A percentile compares a stretch with the other conserved stretches of the same genome.
These are phyloP conservation scores for Dendryphion nanum DNA, from an alignment of 2,329 filamentous ascomycete genomes.

Conservation along the genomic window DNA sequence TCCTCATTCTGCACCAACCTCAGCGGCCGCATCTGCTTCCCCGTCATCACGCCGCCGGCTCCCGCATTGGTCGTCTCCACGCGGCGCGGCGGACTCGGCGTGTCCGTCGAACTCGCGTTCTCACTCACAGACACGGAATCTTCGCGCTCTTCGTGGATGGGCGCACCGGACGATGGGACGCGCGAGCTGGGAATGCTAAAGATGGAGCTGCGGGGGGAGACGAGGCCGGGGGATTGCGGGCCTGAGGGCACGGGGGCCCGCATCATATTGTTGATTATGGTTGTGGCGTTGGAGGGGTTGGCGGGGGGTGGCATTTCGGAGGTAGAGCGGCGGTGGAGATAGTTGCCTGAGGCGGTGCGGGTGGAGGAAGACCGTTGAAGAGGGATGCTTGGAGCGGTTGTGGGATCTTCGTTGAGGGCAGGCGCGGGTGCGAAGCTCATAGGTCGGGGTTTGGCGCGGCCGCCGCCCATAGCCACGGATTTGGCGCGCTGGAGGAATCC, in stretches of 20 bases:
- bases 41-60: constrained; percentile 42
- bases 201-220: constrained; percentile 39
- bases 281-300: constrained; percentile 57
- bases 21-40: constrained; percentile 76
- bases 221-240: constrained; percentile 47
- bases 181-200: constrained; percentile 44
- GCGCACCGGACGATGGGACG: constrained; percentile 36
- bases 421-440: constrained; percentile 35
- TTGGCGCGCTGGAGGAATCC: constrained; percentile 59
- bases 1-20: constrained; percentile 75
- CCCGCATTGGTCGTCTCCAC: constrained; percentile 54
- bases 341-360: constrained; percentile 38
- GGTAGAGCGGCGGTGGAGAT: constrained; percentile 43
- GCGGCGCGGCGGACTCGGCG: constrained; percentile 52
- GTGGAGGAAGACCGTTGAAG: constrained; percentile 58
- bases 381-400: constrained; percentile 74
- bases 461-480: constrained; percentile 53
- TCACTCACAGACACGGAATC: constrained; percentile 9
- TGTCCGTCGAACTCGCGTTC: constrained; percentile 26
- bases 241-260: constrained; percentile 57
- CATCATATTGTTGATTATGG: constrained; percentile 87
- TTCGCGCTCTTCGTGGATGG: constrained; percentile 30
- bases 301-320: constrained; percentile 48
- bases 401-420: constrained; percentile 56
- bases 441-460: constrained; percentile 44